Conservation (phyloP, 345 rosid species). For the Linum lewisii region DNA sequence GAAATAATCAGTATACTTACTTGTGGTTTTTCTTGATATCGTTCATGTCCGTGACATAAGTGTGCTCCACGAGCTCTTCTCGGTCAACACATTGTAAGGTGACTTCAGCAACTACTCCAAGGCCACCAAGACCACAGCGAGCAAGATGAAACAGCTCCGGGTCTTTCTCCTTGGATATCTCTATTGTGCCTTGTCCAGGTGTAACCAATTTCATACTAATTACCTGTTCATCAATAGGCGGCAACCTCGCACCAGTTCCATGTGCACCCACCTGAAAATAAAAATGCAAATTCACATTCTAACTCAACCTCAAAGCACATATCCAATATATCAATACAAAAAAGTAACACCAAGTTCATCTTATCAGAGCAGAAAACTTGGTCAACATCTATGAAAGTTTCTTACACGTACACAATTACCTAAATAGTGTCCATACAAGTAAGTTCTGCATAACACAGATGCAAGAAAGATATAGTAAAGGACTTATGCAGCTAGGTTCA, state of each 20-base stretch:
- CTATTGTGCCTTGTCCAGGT: constrained; percentile 90
- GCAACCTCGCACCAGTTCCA: constrained; percentile 92
- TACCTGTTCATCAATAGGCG: constrained; percentile 93
- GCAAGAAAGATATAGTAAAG: too few relatives aligned
- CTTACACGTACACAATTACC: not conserved
- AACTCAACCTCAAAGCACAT: not conserved
- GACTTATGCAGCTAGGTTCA: too few relatives aligned
- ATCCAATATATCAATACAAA: constrained; percentile 1
- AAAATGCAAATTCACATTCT: constrained; percentile 2
- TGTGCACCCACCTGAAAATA: constrained; percentile 90
- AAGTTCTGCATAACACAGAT: too few relatives aligned
- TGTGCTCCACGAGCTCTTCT: constrained; percentile 90
- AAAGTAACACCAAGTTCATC: not conserved
- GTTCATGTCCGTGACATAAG: constrained; percentile 54
- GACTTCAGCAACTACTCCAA: constrained; percentile 96
- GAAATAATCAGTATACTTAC: constrained; percentile 27
- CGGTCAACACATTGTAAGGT: constrained; percentile 90
- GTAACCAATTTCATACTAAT: constrained; percentile 87
- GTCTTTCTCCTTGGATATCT: constrained; percentile 74
- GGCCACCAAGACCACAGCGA: constrained; percentile 92
- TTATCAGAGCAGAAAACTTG: not conserved
- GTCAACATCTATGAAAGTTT: not conserved
- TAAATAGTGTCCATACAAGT: too few relatives aligned
- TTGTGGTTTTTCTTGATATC: constrained; percentile 90
- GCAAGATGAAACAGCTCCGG: constrained; percentile 86